Percentiles rank a stretch among this genome's conserved stretches.
Conservation (phyloP, 2,329 filamentous ascomycete genomes). For the Cryoendolithus antarcticus region DNA sequence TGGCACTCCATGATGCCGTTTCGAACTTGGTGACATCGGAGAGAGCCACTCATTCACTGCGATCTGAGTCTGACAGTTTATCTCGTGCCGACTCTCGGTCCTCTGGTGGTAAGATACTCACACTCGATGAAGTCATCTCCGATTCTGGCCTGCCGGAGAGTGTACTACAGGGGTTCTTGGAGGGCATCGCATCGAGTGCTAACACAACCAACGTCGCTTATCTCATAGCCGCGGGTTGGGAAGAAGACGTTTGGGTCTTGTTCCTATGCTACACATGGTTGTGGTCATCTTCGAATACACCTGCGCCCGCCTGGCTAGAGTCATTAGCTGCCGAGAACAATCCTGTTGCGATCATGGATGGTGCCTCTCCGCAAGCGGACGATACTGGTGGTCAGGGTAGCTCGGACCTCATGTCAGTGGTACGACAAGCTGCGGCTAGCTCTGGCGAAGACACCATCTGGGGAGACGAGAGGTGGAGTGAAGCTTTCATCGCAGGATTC, state of each 20-base stretch:
- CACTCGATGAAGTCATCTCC: constrained; percentile 3
- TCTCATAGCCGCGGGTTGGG: constrained; percentile 22
- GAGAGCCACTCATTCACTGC: too few relatives aligned
- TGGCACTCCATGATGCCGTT: too few relatives aligned
- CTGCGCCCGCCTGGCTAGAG: not conserved
- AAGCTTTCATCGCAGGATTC: constrained; percentile 17
- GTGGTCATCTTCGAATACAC: constrained; percentile 45
- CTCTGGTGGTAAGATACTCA: not conserved
- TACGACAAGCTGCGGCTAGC: too few relatives aligned
- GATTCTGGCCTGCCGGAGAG: not conserved
- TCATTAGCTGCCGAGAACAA: constrained; percentile 3
- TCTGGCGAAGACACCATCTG: constrained; percentile 9
- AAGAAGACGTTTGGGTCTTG: constrained; percentile 25
- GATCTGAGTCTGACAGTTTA: too few relatives aligned
- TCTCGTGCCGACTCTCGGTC: too few relatives aligned
- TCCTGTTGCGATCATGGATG: constrained; percentile 1
- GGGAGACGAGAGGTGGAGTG: constrained; percentile 16
- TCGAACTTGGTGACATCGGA: too few relatives aligned
- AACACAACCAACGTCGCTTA: constrained; percentile 19
- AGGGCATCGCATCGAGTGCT: constrained; percentile 20
- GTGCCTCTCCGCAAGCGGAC: not conserved
- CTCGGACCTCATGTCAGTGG: too few relatives aligned
- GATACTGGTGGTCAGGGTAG: too few relatives aligned
- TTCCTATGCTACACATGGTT: constrained; percentile 17
- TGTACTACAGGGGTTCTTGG: constrained; percentile 15